Percentiles rank a stretch among this genome's conserved stretches.
These are phyloP conservation scores for Phylloporus sp. DNA, from an alignment of 1,284 basidiomycete species.

Conservation along the genomic window DNA sequence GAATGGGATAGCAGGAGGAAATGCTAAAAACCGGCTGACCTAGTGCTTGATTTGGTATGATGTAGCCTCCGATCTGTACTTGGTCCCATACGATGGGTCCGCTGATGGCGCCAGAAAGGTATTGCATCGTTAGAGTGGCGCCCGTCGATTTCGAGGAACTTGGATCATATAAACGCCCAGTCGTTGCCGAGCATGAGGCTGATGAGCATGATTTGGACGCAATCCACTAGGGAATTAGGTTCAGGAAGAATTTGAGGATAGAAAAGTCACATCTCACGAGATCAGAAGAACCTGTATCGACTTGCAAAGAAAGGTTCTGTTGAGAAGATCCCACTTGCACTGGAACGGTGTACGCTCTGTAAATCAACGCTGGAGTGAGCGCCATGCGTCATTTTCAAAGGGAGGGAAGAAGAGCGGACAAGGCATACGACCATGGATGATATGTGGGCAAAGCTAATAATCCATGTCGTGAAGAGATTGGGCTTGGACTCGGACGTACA, in stretches of 20 bases:
- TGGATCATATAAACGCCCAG: slow-evolving; percentile 56
- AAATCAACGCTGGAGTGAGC: slow-evolving; percentile 1
- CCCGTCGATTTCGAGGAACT: slow-evolving; percentile 46
- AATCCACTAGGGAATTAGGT: slow-evolving; percentile 55
- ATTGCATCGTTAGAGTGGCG: slow-evolving; percentile 51
- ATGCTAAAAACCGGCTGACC: slow-evolving; percentile 42
- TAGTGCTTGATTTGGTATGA: slow-evolving; percentile 62
- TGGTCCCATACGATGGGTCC: slow-evolving; percentile 72
- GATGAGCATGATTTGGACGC: slow-evolving; percentile 60
- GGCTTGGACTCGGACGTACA: no score
- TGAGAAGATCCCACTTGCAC: slow-evolving; percentile 51
- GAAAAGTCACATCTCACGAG: slow-evolving; percentile 49
- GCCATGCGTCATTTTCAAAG: not conserved
- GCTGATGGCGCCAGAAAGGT: slow-evolving; percentile 57
- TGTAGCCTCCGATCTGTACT: slow-evolving; percentile 60
- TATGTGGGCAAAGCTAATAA: not conserved
- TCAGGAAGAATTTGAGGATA: slow-evolving; percentile 3
- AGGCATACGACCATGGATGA: not conserved
- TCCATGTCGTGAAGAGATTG: not conserved
- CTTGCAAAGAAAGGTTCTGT: slow-evolving; percentile 62
- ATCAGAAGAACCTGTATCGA: slow-evolving; percentile 80
- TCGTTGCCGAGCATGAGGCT: slow-evolving; percentile 47
- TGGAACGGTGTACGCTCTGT: slow-evolving; percentile 64
- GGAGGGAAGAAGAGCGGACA: not conserved
- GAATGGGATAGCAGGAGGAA: not conserved